phyloP scores from a whole-genome alignment of 495 filamentous ascomycete species.

The Trichoderma virens region DNA sequence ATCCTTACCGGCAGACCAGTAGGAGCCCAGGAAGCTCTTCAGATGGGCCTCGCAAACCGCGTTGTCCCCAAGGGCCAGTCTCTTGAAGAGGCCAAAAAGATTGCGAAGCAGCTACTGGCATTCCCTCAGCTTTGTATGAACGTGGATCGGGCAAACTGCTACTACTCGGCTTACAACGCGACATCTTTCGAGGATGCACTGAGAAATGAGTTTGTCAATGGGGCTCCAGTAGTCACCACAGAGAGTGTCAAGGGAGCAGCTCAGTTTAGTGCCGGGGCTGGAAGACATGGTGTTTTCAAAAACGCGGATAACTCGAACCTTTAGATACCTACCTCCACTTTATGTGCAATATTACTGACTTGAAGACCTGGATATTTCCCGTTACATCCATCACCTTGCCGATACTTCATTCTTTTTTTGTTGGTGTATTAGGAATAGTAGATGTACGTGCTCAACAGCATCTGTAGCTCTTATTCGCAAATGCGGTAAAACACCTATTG shows the following conservation, averaged over 20 bases:
- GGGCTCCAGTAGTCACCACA: constrained; percentile 25
- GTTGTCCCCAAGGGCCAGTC: constrained; percentile 39
- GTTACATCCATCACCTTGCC: too few species aligned
- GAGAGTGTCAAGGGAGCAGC: constrained; percentile 37
- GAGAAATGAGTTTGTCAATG: constrained; percentile 33
- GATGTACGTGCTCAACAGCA: too few species aligned
- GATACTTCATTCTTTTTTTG: too few species aligned
- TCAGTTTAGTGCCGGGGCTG: constrained; percentile 33
- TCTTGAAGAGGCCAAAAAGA: constrained; percentile 32
- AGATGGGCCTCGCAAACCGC: constrained; percentile 42
- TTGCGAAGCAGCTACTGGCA: constrained; percentile 33
- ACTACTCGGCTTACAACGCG: constrained; percentile 38
- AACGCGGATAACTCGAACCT: neutral
- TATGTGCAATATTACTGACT: neutral
- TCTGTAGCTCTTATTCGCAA: too few species aligned
- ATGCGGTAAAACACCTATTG: too few species aligned
- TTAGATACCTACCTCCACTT: neutral
- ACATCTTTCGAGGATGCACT: constrained; percentile 37
- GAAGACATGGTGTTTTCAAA: constrained; percentile 35
- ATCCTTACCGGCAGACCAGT: constrained; percentile 42
- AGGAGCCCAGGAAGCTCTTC: constrained; percentile 35
- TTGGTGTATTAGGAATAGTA: too few species aligned
- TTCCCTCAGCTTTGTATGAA: constrained; percentile 43
- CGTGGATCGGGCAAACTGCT: constrained; percentile 16
- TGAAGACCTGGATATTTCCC: too few species aligned